Conservation (phyloP, 202 grass and related monocot species). For the Panicum hallii region DNA sequence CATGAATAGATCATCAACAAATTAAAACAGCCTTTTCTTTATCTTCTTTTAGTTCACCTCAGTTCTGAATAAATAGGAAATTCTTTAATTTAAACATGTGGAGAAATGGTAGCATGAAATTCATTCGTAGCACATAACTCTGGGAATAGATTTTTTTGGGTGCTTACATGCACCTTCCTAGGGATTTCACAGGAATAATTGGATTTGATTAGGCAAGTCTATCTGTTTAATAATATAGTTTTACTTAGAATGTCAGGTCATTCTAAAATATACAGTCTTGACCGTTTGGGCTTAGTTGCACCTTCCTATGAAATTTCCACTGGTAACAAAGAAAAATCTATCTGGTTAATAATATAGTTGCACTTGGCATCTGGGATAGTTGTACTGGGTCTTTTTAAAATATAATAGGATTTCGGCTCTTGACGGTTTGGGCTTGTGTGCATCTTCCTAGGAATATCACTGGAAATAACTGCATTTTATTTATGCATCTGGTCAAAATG, state of each 20-base stretch:
- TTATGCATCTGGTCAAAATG: neutral
- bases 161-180: neutral
- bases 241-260: neutral
- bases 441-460: neutral
- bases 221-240: neutral
- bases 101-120: neutral
- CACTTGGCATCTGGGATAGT: too few species aligned
- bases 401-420: neutral
- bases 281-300: neutral
- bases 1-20: neutral
- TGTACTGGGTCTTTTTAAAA: neutral
- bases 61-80: neutral
- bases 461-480: neutral
- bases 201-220: neutral
- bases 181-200: neutral
- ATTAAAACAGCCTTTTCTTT: neutral
- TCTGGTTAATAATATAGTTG: constrained; percentile 8
- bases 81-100: neutral
- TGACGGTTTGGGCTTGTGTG: neutral
- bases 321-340: neutral
- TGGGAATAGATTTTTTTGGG: neutral
- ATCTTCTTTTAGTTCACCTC: neutral
- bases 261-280: neutral
- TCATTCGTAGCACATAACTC: neutral
- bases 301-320: neutral